Base-by-base conservation (phyloP, 768 basidiomycete genomes). In the Hypholoma fasciculare region DNA sequence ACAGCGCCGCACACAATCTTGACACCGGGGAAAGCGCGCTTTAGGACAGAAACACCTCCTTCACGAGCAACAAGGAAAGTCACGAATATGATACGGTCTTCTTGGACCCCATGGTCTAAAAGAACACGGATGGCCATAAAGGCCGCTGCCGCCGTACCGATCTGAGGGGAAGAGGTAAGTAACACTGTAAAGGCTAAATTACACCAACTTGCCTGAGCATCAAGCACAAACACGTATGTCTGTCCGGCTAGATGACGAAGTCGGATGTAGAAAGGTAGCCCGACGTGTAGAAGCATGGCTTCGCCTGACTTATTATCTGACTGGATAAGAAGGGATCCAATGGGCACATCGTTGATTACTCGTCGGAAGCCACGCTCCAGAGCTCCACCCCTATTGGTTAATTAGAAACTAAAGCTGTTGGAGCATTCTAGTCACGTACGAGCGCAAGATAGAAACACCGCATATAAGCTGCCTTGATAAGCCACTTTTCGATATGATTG, bases 51-150 rank as follows among this genome's bases (percentile, higher is more conserved):
- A 17, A 97, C 69, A 11, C 94, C 92, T 16, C 95, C 94, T 14
- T 77, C 80, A n/a, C 85, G 82, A 7, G 94, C 89, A 49, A 96
- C 89, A 8, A 98, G 79, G 74, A 96, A 94, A 0, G 94, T 89
- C 13, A 95, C 84, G 67, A 96, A 96, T 56, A 97, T 85, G 63
- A 97, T 96, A 65, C 84, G 86, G 59, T 89, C 85, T 70, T 94
- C 84, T 55, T 71, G 82, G 16, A 96, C 87, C 12, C 96, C 94
- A 63, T 99, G 96, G 69, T 99, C 96, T 16, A 98, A 81, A 9
- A 98, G 76, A 11, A 96, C 84, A 27, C 96, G 89, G 60, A 99
- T 92, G 0, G 95, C 89, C 96, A 98, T 98, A 71, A 98, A 91
- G 17, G 89, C 88, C 3, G 92, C 86, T 0, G 96, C 95, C 4